Percentiles rank a stretch among this genome's conserved stretches.
These are phyloP conservation scores for Phyllosticta citriasiana DNA, from an alignment of 2,329 filamentous ascomycete genomes.

Conservation along the genomic window DNA sequence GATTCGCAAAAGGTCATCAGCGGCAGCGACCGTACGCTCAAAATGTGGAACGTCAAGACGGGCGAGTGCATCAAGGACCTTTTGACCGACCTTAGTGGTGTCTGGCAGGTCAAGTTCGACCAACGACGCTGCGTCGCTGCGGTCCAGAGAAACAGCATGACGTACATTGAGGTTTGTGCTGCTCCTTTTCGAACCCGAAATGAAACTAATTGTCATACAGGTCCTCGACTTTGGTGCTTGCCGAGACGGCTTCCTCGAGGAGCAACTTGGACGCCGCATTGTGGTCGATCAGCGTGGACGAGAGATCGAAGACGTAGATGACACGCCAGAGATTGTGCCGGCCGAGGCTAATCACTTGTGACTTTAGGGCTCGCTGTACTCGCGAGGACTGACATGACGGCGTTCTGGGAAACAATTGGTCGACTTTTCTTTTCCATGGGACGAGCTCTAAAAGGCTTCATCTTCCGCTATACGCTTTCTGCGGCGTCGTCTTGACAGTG, in stretches of 20 bases:
- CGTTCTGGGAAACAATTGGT: background rate
- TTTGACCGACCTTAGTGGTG: slow-evolving; percentile 85
- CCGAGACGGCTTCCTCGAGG: slow-evolving; percentile 70
- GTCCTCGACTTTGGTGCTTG: slow-evolving; percentile 95
- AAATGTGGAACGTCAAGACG: slow-evolving; percentile 95
- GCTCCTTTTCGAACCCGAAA: slow-evolving; percentile 10
- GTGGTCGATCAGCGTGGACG: slow-evolving; percentile 36
- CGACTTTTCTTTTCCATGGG: background rate
- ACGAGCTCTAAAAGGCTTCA: background rate
- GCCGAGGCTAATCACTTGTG: background rate
- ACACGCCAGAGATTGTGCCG: slow-evolving; percentile 7
- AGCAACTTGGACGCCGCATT: slow-evolving; percentile 70
- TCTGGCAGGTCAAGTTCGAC: slow-evolving; percentile 99
- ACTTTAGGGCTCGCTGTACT: background rate
- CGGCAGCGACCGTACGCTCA: slow-evolving; percentile 87
- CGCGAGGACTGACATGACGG: background rate
- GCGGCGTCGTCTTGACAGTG: background rate
- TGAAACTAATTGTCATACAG: slow-evolving; percentile 41
- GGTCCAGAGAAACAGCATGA: slow-evolving; percentile 83
- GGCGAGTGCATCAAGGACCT: slow-evolving; percentile 90
- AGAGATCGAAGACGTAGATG: slow-evolving; percentile 27
- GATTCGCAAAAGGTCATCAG: slow-evolving; percentile 95
- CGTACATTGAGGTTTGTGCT: slow-evolving; percentile 79
- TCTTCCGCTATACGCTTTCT: background rate
- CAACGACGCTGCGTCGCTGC: slow-evolving; percentile 90